Evolutionary conservation across 2,329 filamentous ascomycete species (phyloP).

Genomic region (Ilyonectria destructans): DNA sequence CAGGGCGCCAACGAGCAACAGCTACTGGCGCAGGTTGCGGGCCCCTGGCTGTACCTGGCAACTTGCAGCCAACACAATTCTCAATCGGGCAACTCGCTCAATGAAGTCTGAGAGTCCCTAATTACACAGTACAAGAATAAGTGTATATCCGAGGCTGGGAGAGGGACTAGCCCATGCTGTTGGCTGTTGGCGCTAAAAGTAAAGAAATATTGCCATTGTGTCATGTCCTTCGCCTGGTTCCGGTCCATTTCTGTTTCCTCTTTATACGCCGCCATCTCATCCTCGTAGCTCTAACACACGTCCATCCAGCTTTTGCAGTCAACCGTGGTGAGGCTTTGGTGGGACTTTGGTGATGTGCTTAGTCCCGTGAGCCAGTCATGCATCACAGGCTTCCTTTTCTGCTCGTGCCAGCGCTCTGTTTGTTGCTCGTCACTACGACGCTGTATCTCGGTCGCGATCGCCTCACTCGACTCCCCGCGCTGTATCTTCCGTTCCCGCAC

Average conservation of each 20-base stretch:
- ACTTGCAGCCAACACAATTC: constrained; percentile 6
- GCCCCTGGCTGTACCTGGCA: background rate
- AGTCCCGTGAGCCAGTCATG: constrained; percentile 32
- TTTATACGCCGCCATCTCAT: background rate
- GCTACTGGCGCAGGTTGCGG: background rate
- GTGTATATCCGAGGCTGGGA: background rate
- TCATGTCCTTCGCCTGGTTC: background rate
- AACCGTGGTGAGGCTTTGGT: background rate
- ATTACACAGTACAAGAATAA: background rate
- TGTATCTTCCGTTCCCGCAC: constrained; percentile 23
- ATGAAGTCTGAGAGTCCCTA: background rate
- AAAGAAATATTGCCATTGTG: background rate
- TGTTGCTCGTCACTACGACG: constrained; percentile 36
- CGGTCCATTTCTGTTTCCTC: background rate
- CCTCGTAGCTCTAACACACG: background rate
- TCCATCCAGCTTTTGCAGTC: background rate
- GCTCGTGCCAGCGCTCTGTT: constrained; percentile 36
- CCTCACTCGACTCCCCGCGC: constrained; percentile 26
- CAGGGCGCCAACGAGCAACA: background rate
- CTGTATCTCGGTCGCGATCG: constrained; percentile 40
- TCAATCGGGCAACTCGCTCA: background rate
- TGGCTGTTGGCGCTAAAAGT: background rate
- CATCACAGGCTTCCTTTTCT: constrained; percentile 32
- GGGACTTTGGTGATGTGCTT: constrained; percentile 2
- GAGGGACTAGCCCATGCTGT: background rate